These are phyloP conservation scores for Penstemon eatonii DNA, from an alignment of 257 asterid species.

Conservation along the genomic window DNA sequence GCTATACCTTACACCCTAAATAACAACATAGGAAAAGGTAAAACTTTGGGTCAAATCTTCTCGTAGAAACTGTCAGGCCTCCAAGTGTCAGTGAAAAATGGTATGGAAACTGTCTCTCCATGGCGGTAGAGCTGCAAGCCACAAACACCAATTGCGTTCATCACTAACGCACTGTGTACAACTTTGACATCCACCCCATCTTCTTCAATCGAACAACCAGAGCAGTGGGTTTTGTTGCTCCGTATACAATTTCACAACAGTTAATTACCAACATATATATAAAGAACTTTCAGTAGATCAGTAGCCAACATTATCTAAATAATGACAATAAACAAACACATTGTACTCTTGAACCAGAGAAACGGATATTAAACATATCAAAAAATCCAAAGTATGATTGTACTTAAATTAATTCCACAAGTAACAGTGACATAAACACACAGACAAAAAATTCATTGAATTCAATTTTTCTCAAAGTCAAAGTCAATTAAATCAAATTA, in stretches of 20 bases:
- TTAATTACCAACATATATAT: constrained; percentile 3
- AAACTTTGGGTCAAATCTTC: too few species aligned
- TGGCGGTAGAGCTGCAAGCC: constrained; percentile 89
- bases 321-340: constrained; percentile 11
- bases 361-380: neutral
- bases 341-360: too few species aligned
- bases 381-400: too few species aligned
- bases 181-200: constrained; percentile 74
- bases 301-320: neutral
- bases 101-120: constrained; percentile 87
- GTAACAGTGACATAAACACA: constrained; percentile 6
- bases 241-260: constrained; percentile 29
- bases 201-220: constrained; percentile 89
- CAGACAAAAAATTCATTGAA: neutral
- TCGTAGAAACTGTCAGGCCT: constrained; percentile 94
- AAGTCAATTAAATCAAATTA: neutral
- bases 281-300: constrained; percentile 5
- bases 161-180: constrained; percentile 89
- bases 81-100: constrained; percentile 93
- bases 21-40: too few species aligned
- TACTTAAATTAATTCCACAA: too few species aligned
- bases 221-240: constrained; percentile 94
- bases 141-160: constrained; percentile 93
- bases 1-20: too few species aligned
- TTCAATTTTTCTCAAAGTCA: neutral